Base-by-base conservation (phyloP, 352 stramenopile genomes). In the Plasmopara viticola region DNA sequence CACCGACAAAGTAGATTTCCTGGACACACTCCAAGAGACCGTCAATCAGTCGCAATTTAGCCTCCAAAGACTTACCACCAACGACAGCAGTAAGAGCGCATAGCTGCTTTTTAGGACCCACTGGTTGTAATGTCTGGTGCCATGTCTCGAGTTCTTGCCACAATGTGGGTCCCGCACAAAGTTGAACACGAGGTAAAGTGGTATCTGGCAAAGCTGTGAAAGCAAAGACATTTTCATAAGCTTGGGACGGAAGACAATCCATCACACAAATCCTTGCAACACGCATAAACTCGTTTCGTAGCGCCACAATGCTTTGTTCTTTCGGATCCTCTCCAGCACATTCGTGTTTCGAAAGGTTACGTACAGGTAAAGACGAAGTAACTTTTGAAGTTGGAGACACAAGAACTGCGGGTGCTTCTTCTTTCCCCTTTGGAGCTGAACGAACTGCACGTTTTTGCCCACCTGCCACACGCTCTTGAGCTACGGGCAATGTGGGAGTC, bases 1-100 rank as follows among this genome's bases (percentile, higher is more conserved):
- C 74, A 13, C 78, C 78, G 8, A 78, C 72, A 55, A 92, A 77
- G 55, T 82, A 92, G 35, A 92, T 72, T 29, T 58, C 48, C 6
- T 81, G 49, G 0, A 62, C 77, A 14, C 74, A 47, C 39, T 92
- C 74, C 4, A 92, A 18, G 35, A 92, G 41, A 9, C 66, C 62
- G 51, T 92, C 76, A 45, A 92, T 73, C 12, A 92, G 31, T 0
- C 75, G 78, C 30, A 92, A 37, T 45, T 92, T 90, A 1, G 50
- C 40, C 30, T 78, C 62, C 43, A 88, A 34, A 20, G 58, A 49
- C 29, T 65, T 72, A 5, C 81, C 81, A 12, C 81, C 81, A 25
- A 92, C 47, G 5, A 90, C 51, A 15, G 72, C 78, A 31, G 59
- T 72, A 9, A 71, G 60, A 0, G 29, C 17, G 20, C 18, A 42